Evolutionary conservation across 2,329 filamentous ascomycete species (phyloP).

Genomic region (Colletotrichum somersetense): DNA sequence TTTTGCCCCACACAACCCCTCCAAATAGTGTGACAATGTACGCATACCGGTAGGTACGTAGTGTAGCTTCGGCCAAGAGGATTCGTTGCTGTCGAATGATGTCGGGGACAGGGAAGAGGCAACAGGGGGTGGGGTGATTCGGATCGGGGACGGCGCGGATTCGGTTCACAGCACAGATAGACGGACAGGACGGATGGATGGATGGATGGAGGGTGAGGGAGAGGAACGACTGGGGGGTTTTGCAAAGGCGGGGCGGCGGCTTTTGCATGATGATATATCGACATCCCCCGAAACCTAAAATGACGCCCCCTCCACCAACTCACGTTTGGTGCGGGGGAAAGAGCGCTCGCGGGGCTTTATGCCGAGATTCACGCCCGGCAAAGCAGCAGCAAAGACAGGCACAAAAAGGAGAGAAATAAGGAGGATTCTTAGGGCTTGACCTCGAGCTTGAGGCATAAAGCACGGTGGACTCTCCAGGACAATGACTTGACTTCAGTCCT

Average conservation of each 20-base stretch:
- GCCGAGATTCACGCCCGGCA: conserved; percentile 18
- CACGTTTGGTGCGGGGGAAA: conserved; percentile 29
- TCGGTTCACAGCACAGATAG: background rate
- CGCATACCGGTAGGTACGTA: too few relatives aligned
- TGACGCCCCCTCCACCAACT: background rate
- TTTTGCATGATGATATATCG: conserved; percentile 34
- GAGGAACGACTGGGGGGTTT: background rate
- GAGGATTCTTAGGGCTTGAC: background rate
- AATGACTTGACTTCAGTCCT: background rate
- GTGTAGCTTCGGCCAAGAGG: conserved; percentile 41
- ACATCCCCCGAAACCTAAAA: conserved; percentile 32
- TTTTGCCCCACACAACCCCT: conserved; percentile 3
- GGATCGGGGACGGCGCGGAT: conserved; percentile 15
- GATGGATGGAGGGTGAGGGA: background rate
- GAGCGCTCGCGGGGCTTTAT: conserved; percentile 26
- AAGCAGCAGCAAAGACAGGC: conserved; percentile 30
- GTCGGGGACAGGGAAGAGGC: conserved; percentile 38
- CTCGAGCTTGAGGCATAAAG: conserved; percentile 32
- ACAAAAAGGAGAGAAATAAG: conserved; percentile 11
- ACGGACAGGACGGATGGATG: background rate
- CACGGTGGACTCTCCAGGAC: conserved; percentile 2
- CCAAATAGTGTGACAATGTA: background rate
- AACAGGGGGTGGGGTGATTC: conserved; percentile 5
- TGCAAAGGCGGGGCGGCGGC: conserved; percentile 15
- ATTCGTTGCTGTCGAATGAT: conserved; percentile 40